Conservation (phyloP, 192 early-diverging fungal species). For the Backusella tarrabulga region DNA sequence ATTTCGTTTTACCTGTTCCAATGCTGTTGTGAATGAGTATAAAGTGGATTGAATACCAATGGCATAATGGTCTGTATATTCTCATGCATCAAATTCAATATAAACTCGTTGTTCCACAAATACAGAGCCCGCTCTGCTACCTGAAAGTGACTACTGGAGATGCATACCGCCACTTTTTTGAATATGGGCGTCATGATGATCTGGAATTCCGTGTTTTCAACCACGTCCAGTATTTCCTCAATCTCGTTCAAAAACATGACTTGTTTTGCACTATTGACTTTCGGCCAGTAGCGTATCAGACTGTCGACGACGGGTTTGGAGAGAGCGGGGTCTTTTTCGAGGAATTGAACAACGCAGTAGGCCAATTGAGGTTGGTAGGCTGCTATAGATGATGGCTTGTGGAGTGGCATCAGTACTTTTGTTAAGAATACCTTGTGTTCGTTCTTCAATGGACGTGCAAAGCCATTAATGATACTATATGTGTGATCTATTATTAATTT, state of each 20-base stretch:
- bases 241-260: constrained; percentile 99
- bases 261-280: constrained; percentile 99
- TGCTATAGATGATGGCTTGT: constrained; percentile 92
- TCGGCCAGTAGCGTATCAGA: constrained; percentile 96
- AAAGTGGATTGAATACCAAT: constrained; percentile 93
- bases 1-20: constrained; percentile 81
- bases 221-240: constrained; percentile 95
- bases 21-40: constrained; percentile 92
- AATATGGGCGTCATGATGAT: constrained; percentile 91
- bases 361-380: constrained; percentile 97
- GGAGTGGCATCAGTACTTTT: constrained; percentile 91
- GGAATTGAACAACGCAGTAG: constrained; percentile 98
- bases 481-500: not conserved
- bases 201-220: constrained; percentile 89
- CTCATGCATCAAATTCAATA: constrained; percentile 93
- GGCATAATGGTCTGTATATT: constrained; percentile 91
- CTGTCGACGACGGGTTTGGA: constrained; percentile 92
- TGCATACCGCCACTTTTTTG: constrained; percentile 87
- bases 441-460: constrained; percentile 97
- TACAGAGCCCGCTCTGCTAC: constrained; percentile 96
- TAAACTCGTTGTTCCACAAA: constrained; percentile 99
- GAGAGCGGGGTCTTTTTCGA: constrained; percentile 95
- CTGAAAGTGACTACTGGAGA: constrained; percentile 98
- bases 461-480: constrained; percentile 98
- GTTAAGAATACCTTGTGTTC: constrained; percentile 97